A percentile compares a stretch with the other conserved stretches of the same genome.
These are phyloP conservation scores for Xylariaceae sp. DNA, from an alignment of 2,329 filamentous ascomycete genomes.

Conservation along the genomic window DNA sequence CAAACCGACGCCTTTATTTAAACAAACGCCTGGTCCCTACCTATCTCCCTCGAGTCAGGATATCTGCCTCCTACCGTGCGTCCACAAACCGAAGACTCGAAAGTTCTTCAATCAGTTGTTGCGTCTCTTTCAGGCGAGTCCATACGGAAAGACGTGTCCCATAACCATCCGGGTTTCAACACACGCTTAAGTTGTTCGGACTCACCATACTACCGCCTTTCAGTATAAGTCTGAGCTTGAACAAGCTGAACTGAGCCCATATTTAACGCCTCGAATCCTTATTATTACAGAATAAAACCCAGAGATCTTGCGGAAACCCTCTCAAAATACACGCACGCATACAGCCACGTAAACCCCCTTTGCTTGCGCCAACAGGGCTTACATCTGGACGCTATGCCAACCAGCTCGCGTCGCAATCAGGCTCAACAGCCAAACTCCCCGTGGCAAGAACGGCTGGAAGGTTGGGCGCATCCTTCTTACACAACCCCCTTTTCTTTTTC, in stretches of 20 bases:
- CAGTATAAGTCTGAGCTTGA: neutral
- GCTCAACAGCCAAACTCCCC: constrained; percentile 23
- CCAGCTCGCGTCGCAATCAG: constrained; percentile 19
- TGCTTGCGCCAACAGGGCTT: neutral
- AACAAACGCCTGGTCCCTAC: constrained; percentile 9
- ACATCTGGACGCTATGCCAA: constrained; percentile 24
- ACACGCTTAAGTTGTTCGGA: neutral
- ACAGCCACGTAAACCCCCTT: no score
- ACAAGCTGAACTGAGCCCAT: neutral
- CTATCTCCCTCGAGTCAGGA: neutral
- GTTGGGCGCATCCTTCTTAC: constrained; percentile 32
- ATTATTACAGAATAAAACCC: no score
- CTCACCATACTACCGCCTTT: no score
- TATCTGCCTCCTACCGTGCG: constrained; percentile 1
- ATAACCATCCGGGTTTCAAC: no score
- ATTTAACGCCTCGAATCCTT: no score
- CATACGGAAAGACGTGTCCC: no score
- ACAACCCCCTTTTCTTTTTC: neutral
- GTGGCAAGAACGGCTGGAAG: constrained; percentile 55
- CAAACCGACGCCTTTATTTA: constrained; percentile 11
- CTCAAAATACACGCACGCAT: no score
- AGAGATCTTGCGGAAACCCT: no score
- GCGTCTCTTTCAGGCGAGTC: no score
- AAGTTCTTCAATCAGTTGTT: neutral
- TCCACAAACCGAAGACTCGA: neutral